phyloP scores from a whole-genome alignment of 2,329 filamentous ascomycete species.

The Penicillium griseofulvum region DNA sequence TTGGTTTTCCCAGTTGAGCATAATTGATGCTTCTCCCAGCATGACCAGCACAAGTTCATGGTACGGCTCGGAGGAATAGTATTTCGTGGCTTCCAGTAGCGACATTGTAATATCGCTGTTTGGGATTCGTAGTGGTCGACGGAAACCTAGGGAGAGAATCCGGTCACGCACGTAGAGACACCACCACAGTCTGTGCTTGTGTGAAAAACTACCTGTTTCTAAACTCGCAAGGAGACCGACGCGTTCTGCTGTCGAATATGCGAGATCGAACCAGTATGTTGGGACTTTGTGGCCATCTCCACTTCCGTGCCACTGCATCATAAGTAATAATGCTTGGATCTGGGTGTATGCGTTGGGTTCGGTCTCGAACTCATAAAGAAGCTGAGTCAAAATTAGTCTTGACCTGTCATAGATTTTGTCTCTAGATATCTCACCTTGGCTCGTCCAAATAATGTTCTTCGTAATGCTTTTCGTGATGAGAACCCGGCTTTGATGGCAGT shows the following conservation, averaged over 20 bases:
- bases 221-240: slow-evolving; percentile 4
- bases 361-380: slow-evolving; percentile 14
- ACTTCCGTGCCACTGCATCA: slow-evolving; percentile 14
- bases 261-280: slow-evolving; percentile 15
- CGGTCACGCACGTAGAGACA: slow-evolving; percentile 16
- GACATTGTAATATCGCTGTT: slow-evolving; percentile 9
- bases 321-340: slow-evolving; percentile 14
- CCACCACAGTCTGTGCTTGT: slow-evolving; percentile 12
- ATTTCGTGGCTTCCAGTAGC: slow-evolving; percentile 2
- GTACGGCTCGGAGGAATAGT: slow-evolving; percentile 8
- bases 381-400: not conserved
- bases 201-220: slow-evolving; percentile 7
- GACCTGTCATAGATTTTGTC: too few species aligned
- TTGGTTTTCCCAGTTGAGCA: slow-evolving; percentile 10
- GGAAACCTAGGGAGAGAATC: slow-evolving; percentile 8
- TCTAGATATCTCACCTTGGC: slow-evolving; percentile 5
- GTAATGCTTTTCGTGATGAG: slow-evolving; percentile 5
- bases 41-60: slow-evolving; percentile 1
- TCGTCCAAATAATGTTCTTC: slow-evolving; percentile 6
- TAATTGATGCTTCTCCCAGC: slow-evolving; percentile 4
- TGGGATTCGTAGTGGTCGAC: slow-evolving; percentile 6
- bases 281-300: slow-evolving; percentile 8
- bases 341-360: slow-evolving; percentile 11
- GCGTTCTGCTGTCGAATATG: slow-evolving; percentile 13
- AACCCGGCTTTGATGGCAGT: slow-evolving; percentile 3